These are phyloP conservation scores for Thinopyrum elongatum DNA, from an alignment of 176 grass and related monocot genomes.

Conservation along the genomic window DNA sequence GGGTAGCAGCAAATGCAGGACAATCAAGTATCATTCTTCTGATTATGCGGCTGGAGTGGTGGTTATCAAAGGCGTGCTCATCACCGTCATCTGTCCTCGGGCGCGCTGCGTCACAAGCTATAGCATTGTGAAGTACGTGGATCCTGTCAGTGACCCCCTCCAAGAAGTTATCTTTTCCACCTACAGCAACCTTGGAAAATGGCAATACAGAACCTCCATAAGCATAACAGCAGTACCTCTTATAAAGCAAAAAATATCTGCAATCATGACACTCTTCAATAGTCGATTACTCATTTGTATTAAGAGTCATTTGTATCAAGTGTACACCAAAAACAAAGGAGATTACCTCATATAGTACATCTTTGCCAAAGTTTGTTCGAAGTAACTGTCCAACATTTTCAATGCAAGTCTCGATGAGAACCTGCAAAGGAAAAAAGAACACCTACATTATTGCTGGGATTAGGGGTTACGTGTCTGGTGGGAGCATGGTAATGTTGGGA, in stretches of 20 bases:
- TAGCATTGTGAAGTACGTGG: conserved; percentile 57
- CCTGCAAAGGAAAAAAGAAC: conserved; percentile 38
- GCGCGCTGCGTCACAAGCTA: conserved; percentile 62
- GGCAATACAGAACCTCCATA: conserved; percentile 1
- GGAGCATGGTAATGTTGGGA: not conserved
- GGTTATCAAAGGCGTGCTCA: conserved; percentile 84
- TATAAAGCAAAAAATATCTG: not conserved
- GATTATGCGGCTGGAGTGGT: conserved; percentile 72
- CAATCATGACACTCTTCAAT: not conserved
- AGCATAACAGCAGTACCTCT: not conserved
- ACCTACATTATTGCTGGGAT: not conserved
- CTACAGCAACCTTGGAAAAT: conserved; percentile 59
- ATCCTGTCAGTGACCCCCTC: conserved; percentile 40
- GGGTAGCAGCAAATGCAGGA: conserved; percentile 57
- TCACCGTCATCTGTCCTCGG: conserved; percentile 64
- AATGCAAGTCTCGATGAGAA: conserved; percentile 60
- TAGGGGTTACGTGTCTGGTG: too few relatives aligned
- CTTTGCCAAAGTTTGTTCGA: conserved; percentile 84
- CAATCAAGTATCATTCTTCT: conserved; percentile 67
- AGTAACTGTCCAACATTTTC: conserved; percentile 75
- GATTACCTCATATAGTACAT: conserved; percentile 77
- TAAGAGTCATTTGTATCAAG: not conserved
- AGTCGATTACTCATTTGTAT: not conserved
- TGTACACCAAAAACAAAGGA: not conserved
- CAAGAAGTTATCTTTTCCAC: conserved; percentile 72